Base-by-base conservation (phyloP, 1,284 basidiomycete genomes). In the Fomitopsis pinicola region DNA sequence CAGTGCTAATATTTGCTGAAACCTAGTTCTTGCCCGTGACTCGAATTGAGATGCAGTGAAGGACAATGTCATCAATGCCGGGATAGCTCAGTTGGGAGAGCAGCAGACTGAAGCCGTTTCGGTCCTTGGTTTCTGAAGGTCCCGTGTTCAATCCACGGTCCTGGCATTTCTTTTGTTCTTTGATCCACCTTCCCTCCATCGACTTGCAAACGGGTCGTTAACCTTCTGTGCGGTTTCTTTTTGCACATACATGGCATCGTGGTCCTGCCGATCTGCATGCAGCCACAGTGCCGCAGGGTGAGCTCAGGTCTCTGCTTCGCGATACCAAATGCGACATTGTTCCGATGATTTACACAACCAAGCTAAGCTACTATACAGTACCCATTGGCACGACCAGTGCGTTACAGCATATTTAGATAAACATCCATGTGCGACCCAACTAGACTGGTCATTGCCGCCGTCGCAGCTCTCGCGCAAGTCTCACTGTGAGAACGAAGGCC, bases 401-500 rank as follows among this genome's bases (percentile, higher is more conserved):
- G n/a, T 8, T 48, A 28, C 7, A 50, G 14, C 7, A 33, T 22
- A 30, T 30, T 0, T 22, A 22, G 28, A 30, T 17, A 30, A 10
- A 50, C 48, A 5, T 12, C 28, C 28, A 50, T 30, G 8, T 15
- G 48, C 28, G 17, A 15, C 35, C n/a, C 1, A 4, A 9, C 33
- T 2, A 2, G 8, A 46, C 8, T 38, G 4, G 19, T 40, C n/a
- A 54, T 54, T 54, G 52, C 67, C 76, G 79, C 70, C 82, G 84
- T 62, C 77, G 76, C 56, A 90, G 68, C 62, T 88, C 82, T 62
- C 82, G 79, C 22, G 87, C 81, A 5, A 94, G 79, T 57, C 86
- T 79, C 78, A 85, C 87, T 63, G 83, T 84, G 5, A 94, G 76
- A 15, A 89, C 77, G 62, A 86, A 90, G 0, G 91, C 91, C 53